phyloP scores from a whole-genome alignment of 441 rosid species.

The Eutrema salsugineum region DNA sequence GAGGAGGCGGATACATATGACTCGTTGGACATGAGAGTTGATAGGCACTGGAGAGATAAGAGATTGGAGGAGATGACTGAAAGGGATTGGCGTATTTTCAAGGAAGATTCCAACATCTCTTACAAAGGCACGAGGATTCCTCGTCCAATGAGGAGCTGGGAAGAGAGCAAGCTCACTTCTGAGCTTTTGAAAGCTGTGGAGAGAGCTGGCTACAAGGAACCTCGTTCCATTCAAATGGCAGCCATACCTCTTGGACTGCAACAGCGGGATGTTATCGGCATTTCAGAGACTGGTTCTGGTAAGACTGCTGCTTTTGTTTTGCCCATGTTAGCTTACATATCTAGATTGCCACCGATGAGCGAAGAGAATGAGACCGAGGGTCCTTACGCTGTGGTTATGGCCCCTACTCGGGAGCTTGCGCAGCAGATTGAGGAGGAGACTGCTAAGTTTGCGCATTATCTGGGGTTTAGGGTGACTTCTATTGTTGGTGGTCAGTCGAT shows the following conservation, averaged over 20 bases:
- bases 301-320: conserved; percentile 95
- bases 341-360: conserved; percentile 74
- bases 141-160: conserved; percentile 89
- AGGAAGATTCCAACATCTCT: conserved; percentile 90
- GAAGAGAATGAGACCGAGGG: conserved; percentile 94
- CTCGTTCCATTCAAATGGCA: conserved; percentile 90
- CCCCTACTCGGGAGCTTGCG: conserved; percentile 88
- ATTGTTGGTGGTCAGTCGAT: conserved; percentile 95
- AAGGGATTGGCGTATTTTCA: conserved; percentile 91
- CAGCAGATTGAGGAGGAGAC: conserved; percentile 98
- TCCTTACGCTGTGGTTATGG: conserved; percentile 93
- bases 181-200: conserved; percentile 86
- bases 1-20: conserved; percentile 89
- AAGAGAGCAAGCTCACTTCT: conserved; percentile 65
- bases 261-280: conserved; percentile 92
- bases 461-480: conserved; percentile 88
- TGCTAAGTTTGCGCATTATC: conserved; percentile 82
- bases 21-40: conserved; percentile 90
- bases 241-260: conserved; percentile 87
- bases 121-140: conserved; percentile 93
- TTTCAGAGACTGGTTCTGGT: conserved; percentile 94
- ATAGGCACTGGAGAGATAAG: conserved; percentile 93
- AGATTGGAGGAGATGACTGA: conserved; percentile 88
- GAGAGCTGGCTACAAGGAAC: conserved; percentile 82
- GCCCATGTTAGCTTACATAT: conserved; percentile 89